Conservation (phyloP, 2,329 filamentous ascomycete species). For the Diplocarpon mali region DNA sequence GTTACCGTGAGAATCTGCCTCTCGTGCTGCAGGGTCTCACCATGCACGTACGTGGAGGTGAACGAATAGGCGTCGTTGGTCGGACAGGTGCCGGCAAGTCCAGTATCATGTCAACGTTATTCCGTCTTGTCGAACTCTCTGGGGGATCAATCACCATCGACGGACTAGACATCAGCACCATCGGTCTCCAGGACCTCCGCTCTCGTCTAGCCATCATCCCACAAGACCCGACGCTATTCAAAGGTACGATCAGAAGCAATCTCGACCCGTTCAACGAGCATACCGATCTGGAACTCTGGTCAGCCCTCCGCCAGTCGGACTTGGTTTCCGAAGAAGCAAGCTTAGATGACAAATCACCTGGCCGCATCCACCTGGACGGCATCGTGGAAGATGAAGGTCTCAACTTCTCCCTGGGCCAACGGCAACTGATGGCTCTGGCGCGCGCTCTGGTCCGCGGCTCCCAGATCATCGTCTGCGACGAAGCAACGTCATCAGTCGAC, state of each 20-base stretch:
- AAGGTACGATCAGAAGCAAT: conserved; percentile 67
- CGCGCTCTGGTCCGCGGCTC: conserved; percentile 78
- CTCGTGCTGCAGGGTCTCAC: conserved; percentile 60
- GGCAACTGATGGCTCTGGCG: conserved; percentile 89
- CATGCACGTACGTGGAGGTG: conserved; percentile 64
- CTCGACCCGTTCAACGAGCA: conserved; percentile 74
- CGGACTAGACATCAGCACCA: conserved; percentile 56
- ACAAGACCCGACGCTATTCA: conserved; percentile 75
- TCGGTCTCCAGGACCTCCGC: conserved; percentile 65
- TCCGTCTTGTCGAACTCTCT: conserved; percentile 60
- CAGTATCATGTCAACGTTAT: conserved; percentile 73
- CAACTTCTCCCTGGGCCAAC: conserved; percentile 90
- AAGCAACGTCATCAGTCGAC: conserved; percentile 86
- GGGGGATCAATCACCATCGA: conserved; percentile 53
- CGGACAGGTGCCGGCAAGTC: conserved; percentile 76
- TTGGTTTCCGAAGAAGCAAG: conserved; percentile 43
- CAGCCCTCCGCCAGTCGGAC: conserved; percentile 65
- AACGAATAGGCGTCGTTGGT: conserved; percentile 72
- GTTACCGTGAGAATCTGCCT: conserved; percentile 61
- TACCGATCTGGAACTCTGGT: conserved; percentile 67
- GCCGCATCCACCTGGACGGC: conserved; percentile 70
- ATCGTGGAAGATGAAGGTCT: conserved; percentile 87
- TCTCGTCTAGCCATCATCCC: conserved; percentile 73
- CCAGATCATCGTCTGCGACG: conserved; percentile 93
- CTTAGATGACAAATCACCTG: conserved; percentile 29